Conservation (phyloP, 2,329 filamentous ascomycete genomes). For the Didymella pinodella region DNA sequence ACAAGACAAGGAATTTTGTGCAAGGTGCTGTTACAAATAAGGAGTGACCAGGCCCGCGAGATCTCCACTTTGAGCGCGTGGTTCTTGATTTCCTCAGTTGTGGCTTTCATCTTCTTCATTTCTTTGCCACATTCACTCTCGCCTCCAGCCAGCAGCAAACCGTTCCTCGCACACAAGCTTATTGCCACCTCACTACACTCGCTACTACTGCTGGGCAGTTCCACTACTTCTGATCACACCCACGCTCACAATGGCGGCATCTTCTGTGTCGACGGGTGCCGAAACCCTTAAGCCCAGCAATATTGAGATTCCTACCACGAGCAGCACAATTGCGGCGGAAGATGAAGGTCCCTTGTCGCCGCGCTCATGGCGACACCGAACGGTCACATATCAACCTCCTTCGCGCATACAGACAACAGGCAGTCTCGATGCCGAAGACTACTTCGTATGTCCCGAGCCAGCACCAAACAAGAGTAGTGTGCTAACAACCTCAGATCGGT, state of each 20-base stretch:
- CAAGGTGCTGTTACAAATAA: conserved; percentile 22
- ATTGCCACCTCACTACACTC: not conserved
- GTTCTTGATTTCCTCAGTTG: conserved; percentile 14
- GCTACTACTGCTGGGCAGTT: conserved; percentile 46
- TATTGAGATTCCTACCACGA: conserved; percentile 41
- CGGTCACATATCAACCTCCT: conserved; percentile 37
- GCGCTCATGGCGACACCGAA: conserved; percentile 44
- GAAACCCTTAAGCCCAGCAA: conserved; percentile 43
- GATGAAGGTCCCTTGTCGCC: conserved; percentile 40
- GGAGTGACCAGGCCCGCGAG: conserved; percentile 17
- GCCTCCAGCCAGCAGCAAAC: conserved; percentile 8
- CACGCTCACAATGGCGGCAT: conserved; percentile 33
- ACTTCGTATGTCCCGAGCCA: conserved; percentile 60
- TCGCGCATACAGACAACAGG: conserved; percentile 41
- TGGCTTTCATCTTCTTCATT: conserved; percentile 17
- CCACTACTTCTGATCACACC: conserved; percentile 7
- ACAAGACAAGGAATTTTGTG: conserved; percentile 30
- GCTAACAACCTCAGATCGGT: conserved; percentile 50
- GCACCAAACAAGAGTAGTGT: not conserved
- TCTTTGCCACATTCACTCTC: conserved; percentile 16
- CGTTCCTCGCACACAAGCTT: conserved; percentile 6
- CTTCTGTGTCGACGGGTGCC: conserved; percentile 38
- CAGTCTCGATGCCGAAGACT: conserved; percentile 61
- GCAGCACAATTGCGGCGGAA: conserved; percentile 15
- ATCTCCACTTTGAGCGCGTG: conserved; percentile 18